These are phyloP conservation scores for Pseudonitzschia multistriata DNA, from an alignment of 108 stramenopile species.

Conservation along the genomic window DNA sequence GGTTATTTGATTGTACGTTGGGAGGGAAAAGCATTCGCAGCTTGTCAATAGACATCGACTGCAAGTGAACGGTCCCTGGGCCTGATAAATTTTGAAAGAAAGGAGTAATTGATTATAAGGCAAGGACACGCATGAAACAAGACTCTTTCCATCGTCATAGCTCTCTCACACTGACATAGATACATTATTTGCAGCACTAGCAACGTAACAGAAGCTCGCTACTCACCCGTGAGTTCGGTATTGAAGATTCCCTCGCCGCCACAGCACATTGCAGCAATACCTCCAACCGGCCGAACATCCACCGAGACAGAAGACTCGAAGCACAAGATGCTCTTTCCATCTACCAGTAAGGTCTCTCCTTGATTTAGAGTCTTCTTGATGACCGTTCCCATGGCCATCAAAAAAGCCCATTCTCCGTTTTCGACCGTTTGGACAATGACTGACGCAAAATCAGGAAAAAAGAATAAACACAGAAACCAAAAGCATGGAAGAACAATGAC, in stretches of 20 bases:
- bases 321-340: conserved; percentile 45
- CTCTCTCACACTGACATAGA: not conserved
- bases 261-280: conserved; percentile 45
- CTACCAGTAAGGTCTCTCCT: conserved; percentile 47
- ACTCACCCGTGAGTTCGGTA: conserved; percentile 35
- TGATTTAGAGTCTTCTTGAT: conserved; percentile 33
- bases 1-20: too few relatives aligned
- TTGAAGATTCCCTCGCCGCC: conserved; percentile 59
- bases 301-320: conserved; percentile 45
- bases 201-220: not conserved
- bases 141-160: too few relatives aligned
- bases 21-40: conserved; percentile 52
- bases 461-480: not conserved
- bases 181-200: not conserved
- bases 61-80: conserved; percentile 56
- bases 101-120: not conserved
- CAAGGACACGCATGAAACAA: not conserved
- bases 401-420: conserved; percentile 48
- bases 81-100: not conserved
- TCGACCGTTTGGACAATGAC: conserved; percentile 52
- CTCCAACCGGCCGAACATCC: conserved; percentile 47
- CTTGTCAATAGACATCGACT: conserved; percentile 55
- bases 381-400: conserved; percentile 65
- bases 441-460: not conserved
- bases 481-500: too few relatives aligned